Conservation (phyloP, 306 rosid genomes). For the Heteromeles arbutifolia region DNA sequence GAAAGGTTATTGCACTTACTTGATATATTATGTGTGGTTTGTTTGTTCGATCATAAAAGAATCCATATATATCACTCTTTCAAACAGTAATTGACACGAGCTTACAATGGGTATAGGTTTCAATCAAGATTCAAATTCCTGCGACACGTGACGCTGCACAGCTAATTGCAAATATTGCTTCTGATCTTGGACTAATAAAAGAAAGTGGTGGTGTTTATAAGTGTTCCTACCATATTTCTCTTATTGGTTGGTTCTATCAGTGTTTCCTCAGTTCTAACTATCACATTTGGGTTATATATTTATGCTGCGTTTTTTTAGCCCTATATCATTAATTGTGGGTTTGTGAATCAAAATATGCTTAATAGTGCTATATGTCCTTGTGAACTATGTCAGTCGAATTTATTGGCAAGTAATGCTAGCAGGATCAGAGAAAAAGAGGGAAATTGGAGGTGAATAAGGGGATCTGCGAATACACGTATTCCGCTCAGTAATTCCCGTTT, state of each 20-base stretch:
- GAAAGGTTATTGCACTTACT: constrained; percentile 40
- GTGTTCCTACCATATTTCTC: constrained; percentile 39
- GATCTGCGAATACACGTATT: no score
- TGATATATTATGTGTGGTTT: background rate
- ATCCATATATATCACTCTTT: background rate
- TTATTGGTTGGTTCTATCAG: background rate
- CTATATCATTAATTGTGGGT: background rate
- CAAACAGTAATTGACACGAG: constrained; percentile 17
- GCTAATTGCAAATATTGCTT: constrained; percentile 62
- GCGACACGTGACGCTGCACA: constrained; percentile 63
- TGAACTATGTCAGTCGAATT: constrained; percentile 43
- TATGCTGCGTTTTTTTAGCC: constrained; percentile 1
- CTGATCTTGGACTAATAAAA: constrained; percentile 67
- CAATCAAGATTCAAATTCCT: constrained; percentile 70
- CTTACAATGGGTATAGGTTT: constrained; percentile 40
- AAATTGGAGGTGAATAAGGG: constrained; percentile 24
- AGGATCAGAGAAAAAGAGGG: constrained; percentile 33
- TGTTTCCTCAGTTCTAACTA: background rate
- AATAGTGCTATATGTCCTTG: constrained; percentile 12
- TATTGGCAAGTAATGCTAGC: constrained; percentile 83
- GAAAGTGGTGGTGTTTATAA: constrained; percentile 52
- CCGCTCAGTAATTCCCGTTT: no score
- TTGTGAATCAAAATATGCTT: background rate
- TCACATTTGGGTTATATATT: background rate
- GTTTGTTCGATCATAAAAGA: background rate